Percentiles rank a stretch among this genome's conserved stretches.
Conservation (phyloP, 352 stramenopile genomes). For the Globisporangium middletonii region DNA sequence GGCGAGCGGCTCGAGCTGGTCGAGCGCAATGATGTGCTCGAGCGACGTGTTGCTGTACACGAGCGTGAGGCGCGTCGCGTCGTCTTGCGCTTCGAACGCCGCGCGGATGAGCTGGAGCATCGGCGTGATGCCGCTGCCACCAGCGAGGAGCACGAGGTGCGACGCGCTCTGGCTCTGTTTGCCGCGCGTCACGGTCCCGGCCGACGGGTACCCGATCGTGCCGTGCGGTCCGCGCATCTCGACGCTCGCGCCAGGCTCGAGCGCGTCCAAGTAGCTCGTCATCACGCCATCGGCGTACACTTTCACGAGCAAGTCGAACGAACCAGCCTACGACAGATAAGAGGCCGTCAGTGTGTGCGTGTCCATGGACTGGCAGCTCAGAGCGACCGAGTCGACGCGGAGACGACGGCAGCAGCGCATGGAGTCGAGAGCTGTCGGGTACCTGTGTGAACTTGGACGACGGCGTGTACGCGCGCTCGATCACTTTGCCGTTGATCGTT, state of each 20-base stretch:
- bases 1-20: slow-evolving; percentile 64
- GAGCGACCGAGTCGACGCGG: no score
- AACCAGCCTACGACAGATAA: slow-evolving; percentile 21
- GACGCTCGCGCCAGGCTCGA: slow-evolving; percentile 46
- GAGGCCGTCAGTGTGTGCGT: no score
- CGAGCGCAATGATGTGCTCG: slow-evolving; percentile 60
- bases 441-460: slow-evolving; percentile 68
- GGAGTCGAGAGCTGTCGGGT: not conserved
- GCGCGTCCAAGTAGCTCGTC: slow-evolving; percentile 57
- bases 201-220: slow-evolving; percentile 47
- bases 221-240: slow-evolving; percentile 77
- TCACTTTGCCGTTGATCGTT: slow-evolving; percentile 65
- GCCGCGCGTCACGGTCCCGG: slow-evolving; percentile 40
- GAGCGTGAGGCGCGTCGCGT: slow-evolving; percentile 61
- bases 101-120: slow-evolving; percentile 81
- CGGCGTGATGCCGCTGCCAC: slow-evolving; percentile 70
- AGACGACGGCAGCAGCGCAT: not conserved
- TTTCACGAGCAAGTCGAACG: slow-evolving; percentile 75
- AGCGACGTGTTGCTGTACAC: slow-evolving; percentile 72
- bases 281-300: slow-evolving; percentile 72
- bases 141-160: slow-evolving; percentile 75
- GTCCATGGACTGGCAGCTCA: no score
- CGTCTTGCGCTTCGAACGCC: slow-evolving; percentile 46
- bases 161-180: slow-evolving; percentile 36
- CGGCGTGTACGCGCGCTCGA: slow-evolving; percentile 74